A percentile compares a stretch with the other conserved stretches of the same genome.
Evolutionary conservation across 441 rosid species (phyloP).

Genomic region (Isatis lusitanica): DNA sequence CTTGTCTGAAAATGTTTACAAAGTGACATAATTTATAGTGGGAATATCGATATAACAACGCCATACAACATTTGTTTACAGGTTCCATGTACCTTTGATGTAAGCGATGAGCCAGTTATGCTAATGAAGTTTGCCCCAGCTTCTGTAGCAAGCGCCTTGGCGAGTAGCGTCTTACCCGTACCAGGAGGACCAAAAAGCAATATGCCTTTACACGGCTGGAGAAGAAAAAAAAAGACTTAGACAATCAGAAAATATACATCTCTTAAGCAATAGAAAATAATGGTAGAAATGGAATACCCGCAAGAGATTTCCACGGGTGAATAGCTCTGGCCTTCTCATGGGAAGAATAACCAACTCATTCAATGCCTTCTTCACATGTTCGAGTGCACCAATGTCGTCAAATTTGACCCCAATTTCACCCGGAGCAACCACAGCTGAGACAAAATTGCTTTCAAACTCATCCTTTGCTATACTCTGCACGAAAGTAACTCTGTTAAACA

Average conservation of each 20-base stretch:
- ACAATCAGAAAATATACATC: conserved; percentile 19
- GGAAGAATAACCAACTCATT: conserved; percentile 96
- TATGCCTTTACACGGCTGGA: conserved; percentile 93
- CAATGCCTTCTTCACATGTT: conserved; percentile 85
- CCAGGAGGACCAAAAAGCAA: conserved; percentile 97
- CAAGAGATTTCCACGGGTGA: conserved; percentile 81
- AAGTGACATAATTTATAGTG: neutral
- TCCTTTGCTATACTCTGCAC: conserved; percentile 81
- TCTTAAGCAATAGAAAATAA: neutral
- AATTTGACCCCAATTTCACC: conserved; percentile 89
- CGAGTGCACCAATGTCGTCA: conserved; percentile 93
- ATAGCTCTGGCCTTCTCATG: conserved; percentile 88
- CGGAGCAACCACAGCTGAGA: conserved; percentile 89
- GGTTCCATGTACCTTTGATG: conserved; percentile 70
- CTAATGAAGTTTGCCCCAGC: conserved; percentile 91
- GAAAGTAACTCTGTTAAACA: conserved; percentile 25
- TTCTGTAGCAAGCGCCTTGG: conserved; percentile 94
- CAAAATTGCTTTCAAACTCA: conserved; percentile 80
- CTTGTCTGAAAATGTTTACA: neutral
- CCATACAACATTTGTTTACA: neutral
- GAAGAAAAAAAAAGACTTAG: neutral
- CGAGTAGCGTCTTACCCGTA: conserved; percentile 93
- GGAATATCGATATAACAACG: neutral
- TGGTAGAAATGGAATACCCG: conserved; percentile 49
- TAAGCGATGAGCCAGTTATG: conserved; percentile 89